Base-by-base conservation (phyloP, 2,329 filamentous ascomycete genomes). In the Herpomyces periplanetae region DNA sequence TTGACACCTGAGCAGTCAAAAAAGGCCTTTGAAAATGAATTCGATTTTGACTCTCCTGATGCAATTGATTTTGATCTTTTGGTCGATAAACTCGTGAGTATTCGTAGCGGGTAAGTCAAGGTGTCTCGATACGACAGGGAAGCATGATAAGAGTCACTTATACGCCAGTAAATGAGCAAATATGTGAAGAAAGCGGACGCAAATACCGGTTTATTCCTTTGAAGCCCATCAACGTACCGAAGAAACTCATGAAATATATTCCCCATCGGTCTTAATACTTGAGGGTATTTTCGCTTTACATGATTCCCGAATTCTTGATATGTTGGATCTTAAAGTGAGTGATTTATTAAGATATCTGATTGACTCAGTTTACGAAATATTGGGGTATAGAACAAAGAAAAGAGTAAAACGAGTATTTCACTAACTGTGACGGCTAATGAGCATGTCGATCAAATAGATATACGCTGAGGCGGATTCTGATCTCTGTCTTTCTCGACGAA, bases 391-490 rank as follows among this genome's bases (percentile, higher is more conserved):
- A 12, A 10, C n/a, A 10, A n/a, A 4, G 11, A 11, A 9, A n/a
- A n/a, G n/a, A n/a, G n/a, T n/a, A n/a, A n/a, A n/a, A n/a, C n/a
- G n/a, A n/a, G n/a, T n/a, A n/a, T n/a, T n/a, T n/a, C n/a, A n/a
- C n/a, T n/a, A n/a, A n/a, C n/a, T n/a, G n/a, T n/a, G n/a, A n/a
- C n/a, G n/a, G n/a, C n/a, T n/a, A n/a, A n/a, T n/a, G n/a, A n/a
- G n/a, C n/a, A n/a, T n/a, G n/a, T n/a, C n/a, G n/a, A n/a, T n/a
- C n/a, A n/a, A n/a, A n/a, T 21, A 52, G 63, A 84, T 96, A 20
- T 96, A 87, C 35, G 84, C 80, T 23, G 80, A 91, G 39, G 84
- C 80, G 15, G 80, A 96, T 37, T 61, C 64, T 26, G 80, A 96
- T 37, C 64, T 84, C 2, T 96, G 80, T 34, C 47, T 96, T 18